Conservation (phyloP, 768 basidiomycete species). For the Russula lepida region DNA sequence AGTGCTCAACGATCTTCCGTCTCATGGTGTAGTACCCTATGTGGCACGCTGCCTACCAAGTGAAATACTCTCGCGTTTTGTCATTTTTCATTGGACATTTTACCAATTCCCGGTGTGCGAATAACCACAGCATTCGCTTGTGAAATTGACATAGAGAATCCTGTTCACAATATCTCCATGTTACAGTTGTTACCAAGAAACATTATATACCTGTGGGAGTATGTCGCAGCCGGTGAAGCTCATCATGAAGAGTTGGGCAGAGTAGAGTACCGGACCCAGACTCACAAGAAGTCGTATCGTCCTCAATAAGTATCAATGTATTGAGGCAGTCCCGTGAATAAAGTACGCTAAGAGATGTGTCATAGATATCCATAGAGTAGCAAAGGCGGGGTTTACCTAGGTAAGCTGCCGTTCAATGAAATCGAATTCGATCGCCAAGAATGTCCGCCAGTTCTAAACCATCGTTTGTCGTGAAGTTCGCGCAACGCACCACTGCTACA, state of each 20-base stretch:
- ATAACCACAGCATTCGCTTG: background rate
- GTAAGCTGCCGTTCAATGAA: background rate
- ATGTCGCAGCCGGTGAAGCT: background rate
- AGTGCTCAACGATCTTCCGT: no score
- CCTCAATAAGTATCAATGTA: background rate
- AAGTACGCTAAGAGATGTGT: background rate
- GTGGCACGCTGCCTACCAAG: no score
- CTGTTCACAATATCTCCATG: background rate
- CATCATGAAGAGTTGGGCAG: background rate
- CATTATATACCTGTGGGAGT: background rate
- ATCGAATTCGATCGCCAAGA: conserved; percentile 23
- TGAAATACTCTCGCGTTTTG: background rate
- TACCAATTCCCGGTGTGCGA: background rate
- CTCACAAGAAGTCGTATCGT: background rate
- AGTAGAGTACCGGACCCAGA: background rate
- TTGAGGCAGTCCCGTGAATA: no score
- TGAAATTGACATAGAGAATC: background rate
- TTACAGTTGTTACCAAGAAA: background rate
- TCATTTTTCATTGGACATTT: background rate
- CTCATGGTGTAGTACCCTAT: no score
- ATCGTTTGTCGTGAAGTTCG: conserved; percentile 25
- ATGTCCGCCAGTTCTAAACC: conserved; percentile 22
- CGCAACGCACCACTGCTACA: conserved; percentile 27
- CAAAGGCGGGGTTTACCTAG: background rate
- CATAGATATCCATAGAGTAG: background rate